Evolutionary conservation across 768 basidiomycete species (phyloP), one percentile per base, ranked within the genome.

Genomic region (Thelephora aurantiotincta): DNA sequence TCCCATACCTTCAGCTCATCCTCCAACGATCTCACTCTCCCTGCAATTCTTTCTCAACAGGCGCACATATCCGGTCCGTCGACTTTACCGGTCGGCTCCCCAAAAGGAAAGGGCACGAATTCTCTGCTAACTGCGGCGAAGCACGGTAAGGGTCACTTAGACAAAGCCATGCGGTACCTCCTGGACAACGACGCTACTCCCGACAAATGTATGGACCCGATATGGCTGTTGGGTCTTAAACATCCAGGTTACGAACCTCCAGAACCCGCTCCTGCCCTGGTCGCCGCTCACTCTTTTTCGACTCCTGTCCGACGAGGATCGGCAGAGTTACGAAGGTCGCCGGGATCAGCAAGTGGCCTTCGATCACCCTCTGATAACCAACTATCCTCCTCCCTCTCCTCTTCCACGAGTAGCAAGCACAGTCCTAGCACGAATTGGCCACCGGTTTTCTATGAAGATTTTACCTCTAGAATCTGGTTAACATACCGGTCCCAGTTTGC

Each of bases 401-500:
- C 69, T 13, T 65, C 71, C 2, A 57, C 57, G 1, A 65, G 64
- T 23, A 52, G 57, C 16, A 60, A 61, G 23, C 48, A 58, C 41
- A 46, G 55, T 11, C 53, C 53, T 18, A 47, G 46, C 9, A 55
- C 59, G 2, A 68, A 75, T 56, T 90, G 88, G 88, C 86, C 87
- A 0, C 74, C 80, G 6, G 72, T 74, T 33, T 96, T 96, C 60
- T 91, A 92, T 57, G 70, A 74, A 11, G 93, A 97, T 64, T 97
- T 94, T 61, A 80, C 80, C 0, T 87, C 87, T 0, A 71, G 84
- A 5, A 70, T 96, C 45, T 96, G 90, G 84, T 72, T 93, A 38
- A 94, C 92, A 0, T 98, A 98, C 64, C 85, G 93, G 19, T 80
- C 80, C 1, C 82, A 90, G 35, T 94, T 93, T 52, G 54, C 76